These are phyloP conservation scores for Coemansia sp. DNA, from an alignment of 192 early-diverging fungal genomes.

Conservation along the genomic window DNA sequence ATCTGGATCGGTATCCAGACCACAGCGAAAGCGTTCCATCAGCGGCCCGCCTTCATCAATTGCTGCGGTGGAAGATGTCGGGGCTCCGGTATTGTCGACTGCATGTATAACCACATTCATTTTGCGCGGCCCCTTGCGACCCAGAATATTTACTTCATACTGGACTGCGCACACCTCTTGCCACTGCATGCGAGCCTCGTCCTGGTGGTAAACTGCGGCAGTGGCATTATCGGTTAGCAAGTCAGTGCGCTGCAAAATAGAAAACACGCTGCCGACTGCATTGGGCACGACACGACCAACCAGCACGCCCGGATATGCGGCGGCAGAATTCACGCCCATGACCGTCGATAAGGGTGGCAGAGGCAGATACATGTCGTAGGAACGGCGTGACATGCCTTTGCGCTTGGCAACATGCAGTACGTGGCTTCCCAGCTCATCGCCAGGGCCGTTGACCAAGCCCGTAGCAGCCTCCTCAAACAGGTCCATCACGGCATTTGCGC, in stretches of 20 bases:
- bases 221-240: constrained; percentile 4
- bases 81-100: neutral
- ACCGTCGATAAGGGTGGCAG: neutral
- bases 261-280: constrained; percentile 79
- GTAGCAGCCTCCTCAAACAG: constrained; percentile 9
- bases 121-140: constrained; percentile 86
- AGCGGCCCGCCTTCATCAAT: neutral
- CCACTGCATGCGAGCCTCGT: neutral
- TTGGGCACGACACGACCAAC: constrained; percentile 58
- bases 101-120: constrained; percentile 76
- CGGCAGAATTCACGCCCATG: too few species aligned
- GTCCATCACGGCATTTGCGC: neutral
- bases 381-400: neutral
- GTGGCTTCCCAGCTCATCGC: constrained; percentile 5
- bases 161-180: constrained; percentile 54
- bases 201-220: too few species aligned
- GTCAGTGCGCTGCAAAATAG: constrained; percentile 63
- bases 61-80: neutral
- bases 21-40: constrained; percentile 1
- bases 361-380: constrained; percentile 8
- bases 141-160: constrained; percentile 84
- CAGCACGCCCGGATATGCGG: neutral
- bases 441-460: neutral
- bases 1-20: constrained; percentile 45
- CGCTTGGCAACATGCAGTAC: constrained; percentile 2